Conservation (phyloP, 1,284 basidiomycete genomes). For the Papiliotrema terrestris region DNA sequence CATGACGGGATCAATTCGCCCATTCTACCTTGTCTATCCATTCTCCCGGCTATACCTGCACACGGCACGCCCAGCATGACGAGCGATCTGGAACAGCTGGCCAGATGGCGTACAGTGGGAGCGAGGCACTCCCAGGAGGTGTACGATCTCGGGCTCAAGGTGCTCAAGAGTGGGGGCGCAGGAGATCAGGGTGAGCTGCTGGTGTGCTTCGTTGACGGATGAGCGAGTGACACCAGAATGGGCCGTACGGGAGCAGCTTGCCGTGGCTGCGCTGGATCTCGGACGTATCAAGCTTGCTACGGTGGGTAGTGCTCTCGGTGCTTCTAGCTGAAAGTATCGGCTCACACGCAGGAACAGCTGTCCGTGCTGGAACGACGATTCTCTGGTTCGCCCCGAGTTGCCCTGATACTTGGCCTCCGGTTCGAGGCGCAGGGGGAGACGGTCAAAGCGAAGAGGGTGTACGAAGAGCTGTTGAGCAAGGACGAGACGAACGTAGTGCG, state of each 20-base stretch:
- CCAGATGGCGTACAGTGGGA: conserved; percentile 65
- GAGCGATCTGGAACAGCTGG: conserved; percentile 62
- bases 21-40: not conserved
- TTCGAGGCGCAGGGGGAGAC: conserved; percentile 65
- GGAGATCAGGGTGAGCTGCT: conserved; percentile 33
- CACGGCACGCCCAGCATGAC: not conserved
- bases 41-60: not conserved
- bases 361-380: conserved; percentile 67
- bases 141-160: conserved; percentile 59
- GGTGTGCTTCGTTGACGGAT: conserved; percentile 1
- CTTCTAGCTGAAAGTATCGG: not conserved
- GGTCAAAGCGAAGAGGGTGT: conserved; percentile 51
- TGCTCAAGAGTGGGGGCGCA: conserved; percentile 53
- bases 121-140: conserved; percentile 67
- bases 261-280: conserved; percentile 79
- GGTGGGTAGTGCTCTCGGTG: conserved; percentile 54
- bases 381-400: conserved; percentile 75
- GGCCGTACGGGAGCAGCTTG: conserved; percentile 83
- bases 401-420: conserved; percentile 76
- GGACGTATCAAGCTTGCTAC: conserved; percentile 75
- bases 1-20: not conserved
- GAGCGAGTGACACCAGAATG: conserved; percentile 57
- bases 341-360: conserved; percentile 59
- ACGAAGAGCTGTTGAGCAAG: conserved; percentile 62
- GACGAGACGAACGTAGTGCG: conserved; percentile 75